Conservation (phyloP, 1,139 yeast species). For the Yueomyces sp. region DNA sequence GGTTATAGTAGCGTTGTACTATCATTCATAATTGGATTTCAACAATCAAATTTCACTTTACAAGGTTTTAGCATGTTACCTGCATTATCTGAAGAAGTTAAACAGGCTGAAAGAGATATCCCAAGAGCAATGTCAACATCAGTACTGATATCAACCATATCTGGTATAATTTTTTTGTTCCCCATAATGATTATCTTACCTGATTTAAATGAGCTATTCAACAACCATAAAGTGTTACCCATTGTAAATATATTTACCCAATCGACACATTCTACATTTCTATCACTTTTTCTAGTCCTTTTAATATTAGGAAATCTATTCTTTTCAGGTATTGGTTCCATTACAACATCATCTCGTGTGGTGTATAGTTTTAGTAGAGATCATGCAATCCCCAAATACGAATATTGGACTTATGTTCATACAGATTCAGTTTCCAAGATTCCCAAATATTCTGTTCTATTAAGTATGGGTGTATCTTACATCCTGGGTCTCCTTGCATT, state of each 20-base stretch:
- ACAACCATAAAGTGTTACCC: conserved; percentile 54
- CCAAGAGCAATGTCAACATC: conserved; percentile 68
- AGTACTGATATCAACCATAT: conserved; percentile 47
- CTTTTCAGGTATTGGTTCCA: conserved; percentile 68
- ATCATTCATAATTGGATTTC: conserved; percentile 64
- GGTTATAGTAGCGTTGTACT: conserved; percentile 54
- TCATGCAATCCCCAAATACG: conserved; percentile 66
- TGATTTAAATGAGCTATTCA: conserved; percentile 42
- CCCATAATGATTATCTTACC: conserved; percentile 66
- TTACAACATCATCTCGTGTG: conserved; percentile 78
- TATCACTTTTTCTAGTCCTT: conserved; percentile 54
- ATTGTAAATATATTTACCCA: conserved; percentile 46
- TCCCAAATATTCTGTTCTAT: conserved; percentile 60
- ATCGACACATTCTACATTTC: conserved; percentile 54
- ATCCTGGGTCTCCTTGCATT: conserved; percentile 52
- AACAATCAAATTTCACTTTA: conserved; percentile 65
- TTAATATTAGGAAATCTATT: conserved; percentile 59
- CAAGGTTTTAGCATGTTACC: conserved; percentile 78
- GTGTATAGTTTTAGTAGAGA: conserved; percentile 85
- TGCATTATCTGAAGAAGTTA: conserved; percentile 73
- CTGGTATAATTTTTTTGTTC: conserved; percentile 60
- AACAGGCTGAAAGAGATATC: conserved; percentile 58
- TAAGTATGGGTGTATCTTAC: conserved; percentile 57
- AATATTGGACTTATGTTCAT: conserved; percentile 55
- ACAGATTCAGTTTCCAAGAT: conserved; percentile 41